These are phyloP conservation scores for Spathaspora jeffriesii DNA, from an alignment of 1,139 yeast genomes.

Conservation along the genomic window DNA sequence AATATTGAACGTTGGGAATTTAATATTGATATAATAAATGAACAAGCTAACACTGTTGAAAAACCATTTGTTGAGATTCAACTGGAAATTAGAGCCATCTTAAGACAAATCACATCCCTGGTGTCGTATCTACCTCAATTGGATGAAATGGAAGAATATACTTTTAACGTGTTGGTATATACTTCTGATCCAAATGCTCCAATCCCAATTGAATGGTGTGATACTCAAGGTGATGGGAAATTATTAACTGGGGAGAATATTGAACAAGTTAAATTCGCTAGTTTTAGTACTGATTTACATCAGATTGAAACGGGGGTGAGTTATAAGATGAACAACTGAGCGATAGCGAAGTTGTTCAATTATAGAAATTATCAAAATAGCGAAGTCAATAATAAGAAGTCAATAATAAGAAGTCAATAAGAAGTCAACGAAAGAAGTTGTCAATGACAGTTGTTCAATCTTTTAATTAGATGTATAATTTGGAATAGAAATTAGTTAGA, in stretches of 20 bases:
- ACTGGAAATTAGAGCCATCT: conserved; percentile 77
- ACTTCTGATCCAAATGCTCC: conserved; percentile 64
- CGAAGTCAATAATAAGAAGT: too few species aligned
- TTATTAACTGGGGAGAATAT: conserved; percentile 55
- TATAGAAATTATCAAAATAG: too few species aligned
- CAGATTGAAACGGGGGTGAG: conserved; percentile 78
- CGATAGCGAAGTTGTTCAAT: not conserved
- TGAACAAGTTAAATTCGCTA: conserved; percentile 69
- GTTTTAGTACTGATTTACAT: conserved; percentile 70
- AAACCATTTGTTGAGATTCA: conserved; percentile 58
- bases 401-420: too few species aligned
- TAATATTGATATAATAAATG: conserved; percentile 48
- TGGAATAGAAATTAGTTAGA: too few species aligned
- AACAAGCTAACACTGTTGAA: conserved; percentile 6
- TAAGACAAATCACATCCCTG: conserved; percentile 88
- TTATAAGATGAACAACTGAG: conserved; percentile 36
- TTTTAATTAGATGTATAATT: too few species aligned
- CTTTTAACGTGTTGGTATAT: conserved; percentile 86
- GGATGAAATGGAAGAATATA: conserved; percentile 62
- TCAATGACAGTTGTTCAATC: too few species aligned
- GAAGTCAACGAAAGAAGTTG: too few species aligned
- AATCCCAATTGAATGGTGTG: conserved; percentile 87
- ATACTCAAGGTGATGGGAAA: conserved; percentile 60
- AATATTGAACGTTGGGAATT: conserved; percentile 90
- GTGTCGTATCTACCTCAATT: conserved; percentile 83